Evolutionary conservation across 2,329 filamentous ascomycete genomes (phyloP), one percentile per base, ranked within the genome.

Genomic region (Dichotomopilus funicola): DNA sequence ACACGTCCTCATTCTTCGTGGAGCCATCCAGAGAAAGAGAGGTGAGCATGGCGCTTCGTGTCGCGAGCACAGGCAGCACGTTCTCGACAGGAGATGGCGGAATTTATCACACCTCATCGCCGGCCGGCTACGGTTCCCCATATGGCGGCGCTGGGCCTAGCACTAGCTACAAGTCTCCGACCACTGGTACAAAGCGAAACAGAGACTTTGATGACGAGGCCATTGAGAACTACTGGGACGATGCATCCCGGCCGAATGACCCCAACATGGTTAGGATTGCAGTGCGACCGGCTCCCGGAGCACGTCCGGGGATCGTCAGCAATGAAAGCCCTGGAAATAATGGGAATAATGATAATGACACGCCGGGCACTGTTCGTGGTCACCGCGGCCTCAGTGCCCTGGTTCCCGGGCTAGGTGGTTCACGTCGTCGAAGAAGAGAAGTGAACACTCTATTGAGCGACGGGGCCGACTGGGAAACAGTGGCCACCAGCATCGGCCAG

Each of bases 1-100:
- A 68, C 7, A 58, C 65, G 1, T 75, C 75, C 58, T 68, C 66
- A 11, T 56, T 66, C 8, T 73, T 73, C 41, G 61, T 76, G 7
- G 65, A 69, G 6, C 64, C 70, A 4, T 65, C 68, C 1, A 70
- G 68, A 54, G 75, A 78, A 57, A 67, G 71, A 53, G 73, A 78
- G 9, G 68, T 78, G 11, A 78, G 73, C 53, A 68, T 62, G 31
- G 71, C 68, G 6, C 68, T 77, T 19, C 69, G 67, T 34, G 66
- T 64, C 19, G 57, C 68, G 27, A 67, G 68, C 35, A 57, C 59
- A 6, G 27, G 62, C 10, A 66, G 61, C 40, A 63, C 60, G 11
- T 33, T 46, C 43, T 60, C 63, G 31, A 68, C 62, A 35, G 66
- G 7, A 27, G 19, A 27, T 53, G 61, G 41, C 34, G 3, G 37